Evolutionary conservation across 352 stramenopile species (phyloP).

Genomic region (Globisporangium nodosum): DNA sequence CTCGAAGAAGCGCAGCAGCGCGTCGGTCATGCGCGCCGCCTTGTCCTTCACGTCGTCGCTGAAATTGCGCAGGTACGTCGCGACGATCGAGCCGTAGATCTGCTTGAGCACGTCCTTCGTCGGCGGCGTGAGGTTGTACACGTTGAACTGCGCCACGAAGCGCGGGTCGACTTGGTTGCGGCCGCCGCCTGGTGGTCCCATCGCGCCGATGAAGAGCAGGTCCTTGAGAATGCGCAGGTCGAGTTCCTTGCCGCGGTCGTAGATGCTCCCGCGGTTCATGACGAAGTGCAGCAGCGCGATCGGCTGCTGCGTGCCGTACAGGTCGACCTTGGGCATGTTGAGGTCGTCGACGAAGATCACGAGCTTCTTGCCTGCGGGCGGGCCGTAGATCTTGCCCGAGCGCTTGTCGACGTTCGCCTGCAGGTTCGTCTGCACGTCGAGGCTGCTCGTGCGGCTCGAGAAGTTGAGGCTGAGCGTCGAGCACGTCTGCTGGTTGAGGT

Average conservation of each 20-base stretch:
- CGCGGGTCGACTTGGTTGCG: conserved; percentile 93
- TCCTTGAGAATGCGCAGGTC: conserved; percentile 93
- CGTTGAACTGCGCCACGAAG: conserved; percentile 94
- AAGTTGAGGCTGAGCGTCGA: conserved; percentile 90
- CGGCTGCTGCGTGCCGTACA: conserved; percentile 94
- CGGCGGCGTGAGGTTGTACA: conserved; percentile 93
- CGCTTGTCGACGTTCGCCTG: conserved; percentile 95
- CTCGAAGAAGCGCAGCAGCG: conserved; percentile 87
- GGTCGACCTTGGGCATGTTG: conserved; percentile 96
- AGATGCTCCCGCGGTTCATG: conserved; percentile 89
- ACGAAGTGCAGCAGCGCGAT: conserved; percentile 94
- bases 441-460: conserved; percentile 89
- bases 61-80: conserved; percentile 87
- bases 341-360: conserved; percentile 95
- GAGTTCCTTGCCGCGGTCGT: conserved; percentile 94
- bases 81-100: conserved; percentile 94
- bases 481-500: conserved; percentile 62
- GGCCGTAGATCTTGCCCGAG: conserved; percentile 93
- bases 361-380: conserved; percentile 91
- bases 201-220: conserved; percentile 91
- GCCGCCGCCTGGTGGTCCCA: conserved; percentile 92
- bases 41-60: conserved; percentile 76
- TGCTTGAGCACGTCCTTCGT: conserved; percentile 87
- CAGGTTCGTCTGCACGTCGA: conserved; percentile 93
- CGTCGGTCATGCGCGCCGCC: conserved; percentile 77